These are phyloP conservation scores for Sequoiadendron giganteum DNA, from an alignment of 75 land plant species.

Conservation along the genomic window DNA sequence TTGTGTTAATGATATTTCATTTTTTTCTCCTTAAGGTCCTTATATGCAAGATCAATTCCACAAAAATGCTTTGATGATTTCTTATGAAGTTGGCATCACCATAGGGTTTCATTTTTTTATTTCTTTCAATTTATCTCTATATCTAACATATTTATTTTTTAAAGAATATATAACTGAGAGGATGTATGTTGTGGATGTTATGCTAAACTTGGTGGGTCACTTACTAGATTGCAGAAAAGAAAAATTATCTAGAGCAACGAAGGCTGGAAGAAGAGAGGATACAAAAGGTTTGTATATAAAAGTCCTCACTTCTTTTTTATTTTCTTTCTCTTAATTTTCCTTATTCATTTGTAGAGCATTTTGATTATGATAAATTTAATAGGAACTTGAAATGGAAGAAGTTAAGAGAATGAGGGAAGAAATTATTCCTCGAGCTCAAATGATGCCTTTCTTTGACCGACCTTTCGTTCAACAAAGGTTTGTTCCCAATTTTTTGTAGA, in stretches of 20 bases:
- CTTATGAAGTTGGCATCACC: too few relatives aligned
- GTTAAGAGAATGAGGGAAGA: slow-evolving; percentile 70
- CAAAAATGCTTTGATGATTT: too few relatives aligned
- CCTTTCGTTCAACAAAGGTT: slow-evolving; percentile 85
- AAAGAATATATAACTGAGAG: too few relatives aligned
- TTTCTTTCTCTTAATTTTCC: neutral
- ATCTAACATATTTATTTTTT: too few relatives aligned
- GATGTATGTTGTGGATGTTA: too few relatives aligned
- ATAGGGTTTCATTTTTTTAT: too few relatives aligned
- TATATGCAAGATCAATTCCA: neutral
- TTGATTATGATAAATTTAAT: neutral
- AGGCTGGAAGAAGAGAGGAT: slow-evolving; percentile 52
- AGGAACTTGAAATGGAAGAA: slow-evolving; percentile 86
- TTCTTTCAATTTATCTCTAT: neutral
- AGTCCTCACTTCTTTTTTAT: neutral
- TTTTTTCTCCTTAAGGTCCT: neutral
- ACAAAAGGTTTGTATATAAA: slow-evolving; percentile 40
- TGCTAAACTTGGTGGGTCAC: neutral
- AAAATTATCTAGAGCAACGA: slow-evolving; percentile 41
- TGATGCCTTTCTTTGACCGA: slow-evolving; percentile 86
- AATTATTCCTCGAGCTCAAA: slow-evolving; percentile 86
- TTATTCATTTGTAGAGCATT: neutral
- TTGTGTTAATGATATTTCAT: neutral
- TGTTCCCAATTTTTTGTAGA: neutral
- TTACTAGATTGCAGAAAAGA: slow-evolving; percentile 62